phyloP scores from a whole-genome alignment of 768 basidiomycete genomes.

The Suillus bovinus region DNA sequence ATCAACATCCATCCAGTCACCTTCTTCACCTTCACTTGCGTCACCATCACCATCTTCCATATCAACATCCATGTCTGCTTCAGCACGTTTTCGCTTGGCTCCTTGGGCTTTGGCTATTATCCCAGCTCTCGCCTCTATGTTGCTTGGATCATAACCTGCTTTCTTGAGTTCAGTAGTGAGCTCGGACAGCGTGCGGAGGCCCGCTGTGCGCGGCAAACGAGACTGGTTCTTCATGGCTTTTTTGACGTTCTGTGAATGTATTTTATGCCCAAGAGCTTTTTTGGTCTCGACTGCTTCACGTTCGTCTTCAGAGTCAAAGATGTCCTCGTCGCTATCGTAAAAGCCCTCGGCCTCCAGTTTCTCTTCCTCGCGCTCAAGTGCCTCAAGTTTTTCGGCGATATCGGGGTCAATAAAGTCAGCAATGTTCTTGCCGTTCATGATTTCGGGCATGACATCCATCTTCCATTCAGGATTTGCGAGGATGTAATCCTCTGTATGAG shows the following conservation, averaged over 20 bases:
- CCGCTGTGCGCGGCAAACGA: constrained; percentile 72
- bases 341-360: constrained; percentile 91
- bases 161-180: constrained; percentile 80
- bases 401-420: constrained; percentile 99
- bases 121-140: constrained; percentile 85
- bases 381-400: constrained; percentile 95
- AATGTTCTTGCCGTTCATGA: constrained; percentile 97
- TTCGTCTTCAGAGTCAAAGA: constrained; percentile 75
- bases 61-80: constrained; percentile 55
- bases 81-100: constrained; percentile 63
- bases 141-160: constrained; percentile 86
- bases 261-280: constrained; percentile 61
- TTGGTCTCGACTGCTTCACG: constrained; percentile 68
- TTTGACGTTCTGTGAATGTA: constrained; percentile 75
- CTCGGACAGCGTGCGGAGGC: constrained; percentile 67
- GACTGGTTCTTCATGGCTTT: constrained; percentile 86
- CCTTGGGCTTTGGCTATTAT: constrained; percentile 73
- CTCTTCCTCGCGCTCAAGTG: constrained; percentile 96
- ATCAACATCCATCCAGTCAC: constrained; percentile 55
- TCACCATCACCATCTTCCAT: constrained; percentile 43
- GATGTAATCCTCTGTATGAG: constrained; percentile 79
- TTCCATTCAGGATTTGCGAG: constrained; percentile 94
- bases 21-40: constrained; percentile 41
- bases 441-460: constrained; percentile 95
- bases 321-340: constrained; percentile 88